These are phyloP conservation scores for Coemansia sp. DNA, from an alignment of 192 early-diverging fungal genomes.

Conservation along the genomic window DNA sequence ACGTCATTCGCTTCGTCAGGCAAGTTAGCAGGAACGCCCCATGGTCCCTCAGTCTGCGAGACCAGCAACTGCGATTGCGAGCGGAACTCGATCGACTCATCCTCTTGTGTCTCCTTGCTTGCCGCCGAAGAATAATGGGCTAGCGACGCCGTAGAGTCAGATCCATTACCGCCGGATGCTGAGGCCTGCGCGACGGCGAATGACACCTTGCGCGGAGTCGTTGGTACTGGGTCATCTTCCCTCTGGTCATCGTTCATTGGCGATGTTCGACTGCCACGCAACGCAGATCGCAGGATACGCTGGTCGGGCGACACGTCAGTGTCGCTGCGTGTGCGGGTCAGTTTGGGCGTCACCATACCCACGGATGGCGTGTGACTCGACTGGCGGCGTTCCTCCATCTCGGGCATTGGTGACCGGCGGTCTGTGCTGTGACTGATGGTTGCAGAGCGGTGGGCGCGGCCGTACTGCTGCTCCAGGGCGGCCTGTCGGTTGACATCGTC, in stretches of 20 bases:
- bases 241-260: not conserved
- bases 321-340: constrained; percentile 29
- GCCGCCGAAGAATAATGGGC: not conserved
- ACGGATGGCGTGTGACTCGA: not conserved
- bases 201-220: constrained; percentile 20
- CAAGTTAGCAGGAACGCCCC: not conserved
- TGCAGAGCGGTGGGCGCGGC: constrained; percentile 7
- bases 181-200: constrained; percentile 15
- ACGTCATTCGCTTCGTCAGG: not conserved
- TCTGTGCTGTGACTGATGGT: not conserved
- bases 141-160: not conserved
- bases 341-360: constrained; percentile 24
- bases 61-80: constrained; percentile 1
- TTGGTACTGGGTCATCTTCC: not conserved
- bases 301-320: constrained; percentile 11
- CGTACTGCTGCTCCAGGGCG: constrained; percentile 5
- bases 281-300: constrained; percentile 29
- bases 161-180: not conserved
- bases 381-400: constrained; percentile 5
- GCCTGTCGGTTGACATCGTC: constrained; percentile 12
- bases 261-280: constrained; percentile 23
- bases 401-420: not conserved
- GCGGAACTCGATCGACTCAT: constrained; percentile 22
- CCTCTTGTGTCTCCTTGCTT: not conserved
- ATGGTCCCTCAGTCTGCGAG: not conserved